Evolutionary conservation across 2,329 filamentous ascomycete genomes (phyloP), one percentile per base, ranked within the genome.

Genomic region (Xylariaceae sp.): DNA sequence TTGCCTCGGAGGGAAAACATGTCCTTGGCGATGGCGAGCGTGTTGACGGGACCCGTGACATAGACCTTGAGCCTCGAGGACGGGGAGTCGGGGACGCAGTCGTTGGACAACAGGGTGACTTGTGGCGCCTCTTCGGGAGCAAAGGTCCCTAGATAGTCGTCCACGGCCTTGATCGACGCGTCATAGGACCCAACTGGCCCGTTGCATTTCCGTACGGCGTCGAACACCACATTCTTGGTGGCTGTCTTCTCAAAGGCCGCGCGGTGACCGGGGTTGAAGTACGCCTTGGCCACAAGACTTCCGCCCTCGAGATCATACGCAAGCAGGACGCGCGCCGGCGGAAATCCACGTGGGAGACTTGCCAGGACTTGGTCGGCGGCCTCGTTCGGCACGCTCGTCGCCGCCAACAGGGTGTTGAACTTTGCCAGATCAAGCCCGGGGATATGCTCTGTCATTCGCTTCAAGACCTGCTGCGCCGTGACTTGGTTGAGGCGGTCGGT

Each of bases 231-330:
- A 26, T 30, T n/a, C 29, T 49, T 47, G 34, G 53, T 29, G 4
- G 46, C 8, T 6, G 27, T 40, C 1, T 50, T 50, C 4, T 4
- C 44, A 6, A 9, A 32, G n/a, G 51, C 19, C 3, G 56, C 45
- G 5, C 12, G 19, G 31, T 6, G 26, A 4, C 31, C n/a, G 3
- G 56, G 56, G 29, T 44, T 34, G 40, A 58, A 58, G 40, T 58
- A 58, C 2, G 53, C 46, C 41, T 58, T 58, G 30, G 53, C 53
- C 37, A 56, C 31, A 8, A 54, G 9, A 3, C n/a, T 31, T 1
- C 56, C 56, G 5, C 27, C 35, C n/a, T 58, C 56, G n/a, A 58
- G 41, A 35, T 58, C 56, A 19, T 51, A 58, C 11, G 56, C 56
- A 8, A 54, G n/a, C 42, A 40, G 34, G 4, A 48, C 53, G 29